These are phyloP conservation scores for Elsinoe ampelina DNA, from an alignment of 2,329 filamentous ascomycete genomes.

Conservation along the genomic window DNA sequence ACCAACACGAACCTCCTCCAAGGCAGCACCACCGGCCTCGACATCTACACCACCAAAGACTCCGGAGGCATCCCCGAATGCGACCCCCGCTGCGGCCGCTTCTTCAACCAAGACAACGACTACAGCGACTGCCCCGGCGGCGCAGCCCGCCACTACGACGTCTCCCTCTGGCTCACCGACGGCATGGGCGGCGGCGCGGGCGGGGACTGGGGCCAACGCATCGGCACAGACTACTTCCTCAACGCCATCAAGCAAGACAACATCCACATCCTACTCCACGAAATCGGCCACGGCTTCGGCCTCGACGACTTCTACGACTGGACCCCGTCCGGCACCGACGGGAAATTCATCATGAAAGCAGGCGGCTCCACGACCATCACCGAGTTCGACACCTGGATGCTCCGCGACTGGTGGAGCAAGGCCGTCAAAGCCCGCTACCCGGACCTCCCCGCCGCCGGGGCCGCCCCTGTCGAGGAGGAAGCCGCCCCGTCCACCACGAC, in stretches of 20 bases:
- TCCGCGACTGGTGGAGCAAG: constrained; percentile 39
- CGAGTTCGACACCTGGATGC: constrained; percentile 44
- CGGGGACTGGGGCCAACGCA: constrained; percentile 41
- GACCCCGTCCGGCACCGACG: constrained; percentile 32
- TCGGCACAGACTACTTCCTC: constrained; percentile 39
- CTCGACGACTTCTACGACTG: constrained; percentile 39
- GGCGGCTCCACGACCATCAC: constrained; percentile 36
- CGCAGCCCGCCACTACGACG: constrained; percentile 32
- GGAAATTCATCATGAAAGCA: constrained; percentile 40
- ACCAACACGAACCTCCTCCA: constrained; percentile 30
- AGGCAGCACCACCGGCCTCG: constrained; percentile 28
- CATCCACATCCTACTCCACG: constrained; percentile 40
- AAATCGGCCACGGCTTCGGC: constrained; percentile 39
- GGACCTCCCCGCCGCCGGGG: not conserved
- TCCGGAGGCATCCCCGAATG: constrained; percentile 35
- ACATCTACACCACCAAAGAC: constrained; percentile 37
- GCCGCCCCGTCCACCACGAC: not conserved
- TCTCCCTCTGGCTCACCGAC: constrained; percentile 41
- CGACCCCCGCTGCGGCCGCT: constrained; percentile 33
- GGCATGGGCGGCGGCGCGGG: constrained; percentile 38
- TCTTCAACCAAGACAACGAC: constrained; percentile 38
- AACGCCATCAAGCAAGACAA: constrained; percentile 28
- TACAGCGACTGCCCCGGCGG: constrained; percentile 34
- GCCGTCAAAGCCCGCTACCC: constrained; percentile 19
- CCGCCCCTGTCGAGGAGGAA: not conserved